Base-by-base conservation (phyloP, 2,329 filamentous ascomycete genomes). In the Diaporthe capsici region DNA sequence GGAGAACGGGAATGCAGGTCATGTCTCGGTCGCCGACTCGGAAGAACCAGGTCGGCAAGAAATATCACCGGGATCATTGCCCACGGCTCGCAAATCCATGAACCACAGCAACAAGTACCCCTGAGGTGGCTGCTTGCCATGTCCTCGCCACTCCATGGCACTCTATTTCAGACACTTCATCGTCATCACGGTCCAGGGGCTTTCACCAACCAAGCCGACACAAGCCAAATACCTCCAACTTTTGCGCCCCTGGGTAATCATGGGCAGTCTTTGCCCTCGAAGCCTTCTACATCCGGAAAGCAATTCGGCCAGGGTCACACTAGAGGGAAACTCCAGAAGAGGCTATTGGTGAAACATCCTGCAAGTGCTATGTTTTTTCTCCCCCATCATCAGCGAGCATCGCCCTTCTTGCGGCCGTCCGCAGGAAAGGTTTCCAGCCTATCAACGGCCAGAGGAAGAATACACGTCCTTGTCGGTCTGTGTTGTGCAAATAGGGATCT, bases 121-220 rank as follows among this genome's bases (percentile, higher is more conserved):
- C 63, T 37, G 28, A 39, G 44, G 44, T 25, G 63, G 63, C 47
- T 39, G 63, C 47, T 51, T 39, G 34, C 13, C 47, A 9, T 53
- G 20, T 34, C 44, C 65, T 68, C 47, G 31, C 65, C 65, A 68
- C 61, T 68, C 65, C 47, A 53, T 25, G 65, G 47, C n/a, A 68
- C 65, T 68, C 4, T 68, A 68, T 53, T 53, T 8, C 65, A 68
- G 34, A 68, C 65, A 25, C 8, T 10, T 5, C 65, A 25, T 53
- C 47, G 31, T 68, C 47, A 53, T 68, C 31, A 15, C n/a, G 47
- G 47, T 17, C 34, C 65, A 53, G 31, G 47, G 63, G 22, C 10
- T 49, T 51, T 51, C 44, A 22, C 28, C 44, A 51, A 68, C 47
- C 63, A 51, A 37, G 63, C 39, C 39, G 22, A 9, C 25, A 65